These are phyloP conservation scores for Pseudopithomyces chartarum DNA, from an alignment of 2,329 filamentous ascomycete species.

Conservation along the genomic window DNA sequence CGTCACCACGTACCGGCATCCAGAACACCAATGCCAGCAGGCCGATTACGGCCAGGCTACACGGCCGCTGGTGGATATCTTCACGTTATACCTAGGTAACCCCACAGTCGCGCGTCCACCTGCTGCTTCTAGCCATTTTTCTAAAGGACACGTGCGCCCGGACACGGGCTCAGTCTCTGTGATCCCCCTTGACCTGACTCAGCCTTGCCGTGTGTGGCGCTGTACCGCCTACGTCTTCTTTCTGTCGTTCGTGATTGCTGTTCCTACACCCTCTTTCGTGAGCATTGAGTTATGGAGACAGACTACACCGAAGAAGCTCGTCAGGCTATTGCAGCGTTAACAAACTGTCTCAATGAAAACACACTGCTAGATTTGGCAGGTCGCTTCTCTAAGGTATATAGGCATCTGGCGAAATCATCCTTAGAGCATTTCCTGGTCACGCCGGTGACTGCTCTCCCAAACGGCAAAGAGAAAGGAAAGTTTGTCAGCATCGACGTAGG, in stretches of 20 bases:
- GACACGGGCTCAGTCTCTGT: conserved; percentile 6
- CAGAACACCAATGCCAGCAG: conserved; percentile 12
- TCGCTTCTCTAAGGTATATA: conserved; percentile 44
- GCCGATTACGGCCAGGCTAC: conserved; percentile 23
- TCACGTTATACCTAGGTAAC: conserved; percentile 2
- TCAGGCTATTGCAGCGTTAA: conserved; percentile 34
- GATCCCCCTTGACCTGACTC: conserved; percentile 12
- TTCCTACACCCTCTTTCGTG: neutral
- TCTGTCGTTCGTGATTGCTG: neutral
- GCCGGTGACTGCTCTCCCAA: conserved; percentile 46
- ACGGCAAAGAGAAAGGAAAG: conserved; percentile 70
- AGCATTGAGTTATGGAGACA: conserved; percentile 20
- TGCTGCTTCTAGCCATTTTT: neutral
- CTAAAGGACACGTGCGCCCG: neutral
- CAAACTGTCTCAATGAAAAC: conserved; percentile 36
- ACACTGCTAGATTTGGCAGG: conserved; percentile 40
- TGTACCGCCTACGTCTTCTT: neutral
- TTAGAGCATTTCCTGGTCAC: conserved; percentile 48
- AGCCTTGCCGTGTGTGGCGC: conserved; percentile 13
- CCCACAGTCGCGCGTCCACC: neutral
- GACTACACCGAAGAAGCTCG: conserved; percentile 10
- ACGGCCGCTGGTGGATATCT: conserved; percentile 15
- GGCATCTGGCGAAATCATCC: conserved; percentile 38
- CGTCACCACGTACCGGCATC: conserved; percentile 3
- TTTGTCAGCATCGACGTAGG: conserved; percentile 56